These are phyloP conservation scores for Cucumis hystrix DNA, from an alignment of 306 rosid species.

Conservation along the genomic window DNA sequence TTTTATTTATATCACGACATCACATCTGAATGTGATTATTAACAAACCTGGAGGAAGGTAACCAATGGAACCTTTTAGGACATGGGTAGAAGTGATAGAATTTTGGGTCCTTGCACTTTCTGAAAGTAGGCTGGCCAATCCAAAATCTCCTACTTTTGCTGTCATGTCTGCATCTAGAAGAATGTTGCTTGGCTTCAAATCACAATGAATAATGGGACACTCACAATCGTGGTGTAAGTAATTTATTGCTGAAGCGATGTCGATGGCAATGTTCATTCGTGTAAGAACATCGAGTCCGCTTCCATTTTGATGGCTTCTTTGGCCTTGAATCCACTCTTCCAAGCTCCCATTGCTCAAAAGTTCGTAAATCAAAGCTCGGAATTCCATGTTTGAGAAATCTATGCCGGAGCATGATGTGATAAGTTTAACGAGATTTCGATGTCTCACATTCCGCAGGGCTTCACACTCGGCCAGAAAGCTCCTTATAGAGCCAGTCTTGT, in stretches of 20 bases:
- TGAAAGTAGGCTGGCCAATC: conserved; percentile 43
- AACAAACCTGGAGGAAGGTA: conserved; percentile 72
- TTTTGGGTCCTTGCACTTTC: conserved; percentile 20
- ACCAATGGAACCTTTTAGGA: conserved; percentile 60
- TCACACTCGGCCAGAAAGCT: conserved; percentile 72
- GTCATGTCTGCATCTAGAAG: conserved; percentile 48
- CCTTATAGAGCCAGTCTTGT: conserved; percentile 25
- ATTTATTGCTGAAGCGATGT: conserved; percentile 22
- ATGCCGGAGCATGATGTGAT: conserved; percentile 68
- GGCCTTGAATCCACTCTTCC: conserved; percentile 61
- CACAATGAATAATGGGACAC: conserved; percentile 54
- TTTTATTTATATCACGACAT: background rate
- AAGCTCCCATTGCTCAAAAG: conserved; percentile 41
- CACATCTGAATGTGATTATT: too few species aligned
- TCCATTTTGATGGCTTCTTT: conserved; percentile 9
- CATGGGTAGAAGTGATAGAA: conserved; percentile 31
- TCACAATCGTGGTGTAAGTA: conserved; percentile 57
- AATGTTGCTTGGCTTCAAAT: conserved; percentile 72
- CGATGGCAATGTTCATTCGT: conserved; percentile 27
- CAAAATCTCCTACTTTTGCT: conserved; percentile 71
- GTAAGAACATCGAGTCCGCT: background rate
- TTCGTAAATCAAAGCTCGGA: conserved; percentile 55
- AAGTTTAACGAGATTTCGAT: conserved; percentile 51
- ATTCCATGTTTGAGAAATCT: conserved; percentile 46
- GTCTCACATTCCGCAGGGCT: conserved; percentile 42